Percentiles rank a stretch among this genome's conserved stretches.
phyloP scores from a whole-genome alignment of 2,329 filamentous ascomycete genomes.

The Sporothrix mexicana region DNA sequence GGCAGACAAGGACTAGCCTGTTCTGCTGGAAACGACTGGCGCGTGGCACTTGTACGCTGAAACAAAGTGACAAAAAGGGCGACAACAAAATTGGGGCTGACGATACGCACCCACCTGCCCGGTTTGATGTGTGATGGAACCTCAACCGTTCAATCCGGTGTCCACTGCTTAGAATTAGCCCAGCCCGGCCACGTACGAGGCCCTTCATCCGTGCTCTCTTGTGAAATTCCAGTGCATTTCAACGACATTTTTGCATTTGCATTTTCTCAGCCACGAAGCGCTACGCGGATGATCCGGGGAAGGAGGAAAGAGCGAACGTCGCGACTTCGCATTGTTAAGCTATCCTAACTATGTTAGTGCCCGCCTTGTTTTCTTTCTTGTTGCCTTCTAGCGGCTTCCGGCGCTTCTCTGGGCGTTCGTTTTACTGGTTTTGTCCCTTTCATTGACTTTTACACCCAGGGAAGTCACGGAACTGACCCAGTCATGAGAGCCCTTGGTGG shows the following conservation, averaged over 20 bases:
- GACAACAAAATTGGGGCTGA: not conserved
- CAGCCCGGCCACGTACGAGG: not conserved
- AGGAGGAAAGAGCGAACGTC: not conserved
- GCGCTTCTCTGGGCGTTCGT: not conserved
- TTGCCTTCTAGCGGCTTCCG: not conserved
- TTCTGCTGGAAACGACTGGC: constrained; percentile 10
- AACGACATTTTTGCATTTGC: constrained; percentile 7
- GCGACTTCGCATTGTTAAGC: too few relatives aligned
- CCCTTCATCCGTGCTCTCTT: not conserved
- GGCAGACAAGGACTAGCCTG: not conserved
- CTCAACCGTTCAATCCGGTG: not conserved
- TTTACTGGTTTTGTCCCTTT: not conserved
- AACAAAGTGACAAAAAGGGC: constrained; percentile 10
- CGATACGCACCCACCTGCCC: not conserved
- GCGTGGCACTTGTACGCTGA: constrained; percentile 18
- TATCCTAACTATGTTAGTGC: not conserved
- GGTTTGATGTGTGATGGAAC: constrained; percentile 18
- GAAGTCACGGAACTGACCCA: constrained; percentile 6
- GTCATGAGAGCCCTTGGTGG: constrained; percentile 21
- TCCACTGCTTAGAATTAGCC: not conserved
- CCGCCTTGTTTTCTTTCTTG: not conserved
- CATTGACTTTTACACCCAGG: not conserved
- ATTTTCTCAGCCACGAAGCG: constrained; percentile 5
- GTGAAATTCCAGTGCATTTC: not conserved
- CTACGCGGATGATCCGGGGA: constrained; percentile 19